Evolutionary conservation across 805 yeast species (phyloP), one percentile per base, ranked within the genome.

Genomic region (Metschnikowia reukaufii): DNA sequence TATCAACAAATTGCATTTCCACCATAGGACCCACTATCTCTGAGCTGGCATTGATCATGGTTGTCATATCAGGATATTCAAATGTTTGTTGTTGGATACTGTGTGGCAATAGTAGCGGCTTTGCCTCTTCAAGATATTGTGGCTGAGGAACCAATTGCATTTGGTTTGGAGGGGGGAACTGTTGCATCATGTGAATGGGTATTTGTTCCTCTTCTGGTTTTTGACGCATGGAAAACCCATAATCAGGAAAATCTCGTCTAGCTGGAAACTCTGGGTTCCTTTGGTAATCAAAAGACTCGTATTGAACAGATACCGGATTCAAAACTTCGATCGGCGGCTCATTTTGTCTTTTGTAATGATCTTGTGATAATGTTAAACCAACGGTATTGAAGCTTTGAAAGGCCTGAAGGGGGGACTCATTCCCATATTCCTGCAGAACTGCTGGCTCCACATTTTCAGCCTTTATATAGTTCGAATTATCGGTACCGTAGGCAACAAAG

Each of bases 1-100:
- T 59, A 52, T 70, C 76, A n/a, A 70, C 72, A 49, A 70, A 70
- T 20, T 63, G 63, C 17, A 61, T 49, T 30, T 69, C 74, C 19
- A 70, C 76, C 49, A 65, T 53, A 6, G 74, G 74, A 0, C 66
- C 61, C 21, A 58, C 59, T 6, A 67, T 57, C 41, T 58, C 60
- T 10, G 63, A 51, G 45, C 69, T 67, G 19, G 72, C 58, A 48
- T 70, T 70, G 23, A 69, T 64, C 57, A 70, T 52, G 4, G 74
- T 62, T 3, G 76, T 70, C 48, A 70, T 55, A 44, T 70, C 76
- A 4, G 73, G 72, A 49, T 63, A 70, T 32, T 58, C 62, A 25
- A 29, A 29, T 10, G 13, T 9, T 10, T 32, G 44, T 13, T 39
- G 42, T 33, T 38, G 29, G 13, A 16, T 10, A 16, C 17, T 19